Conservation (phyloP, 176 grass and related monocot genomes). For the Elaeis guineensis region DNA sequence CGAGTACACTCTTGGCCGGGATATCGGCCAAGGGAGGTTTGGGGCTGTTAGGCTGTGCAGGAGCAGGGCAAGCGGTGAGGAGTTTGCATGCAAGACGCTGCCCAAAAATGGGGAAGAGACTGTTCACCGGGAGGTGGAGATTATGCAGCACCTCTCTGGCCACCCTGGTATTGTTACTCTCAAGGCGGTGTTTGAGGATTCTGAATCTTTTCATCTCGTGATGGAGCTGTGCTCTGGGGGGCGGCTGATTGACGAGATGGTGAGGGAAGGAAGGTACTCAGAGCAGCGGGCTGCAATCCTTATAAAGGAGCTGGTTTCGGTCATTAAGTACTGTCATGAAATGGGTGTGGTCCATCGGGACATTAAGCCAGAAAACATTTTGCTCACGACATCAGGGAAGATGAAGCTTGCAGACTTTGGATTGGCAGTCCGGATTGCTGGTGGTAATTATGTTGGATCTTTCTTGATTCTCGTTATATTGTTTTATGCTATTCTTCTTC, state of each 20-base stretch:
- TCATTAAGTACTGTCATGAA: conserved; percentile 87
- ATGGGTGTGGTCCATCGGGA: conserved; percentile 95
- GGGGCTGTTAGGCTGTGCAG: conserved; percentile 80
- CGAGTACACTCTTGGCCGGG: conserved; percentile 64
- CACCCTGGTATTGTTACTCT: conserved; percentile 87
- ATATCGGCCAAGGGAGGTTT: conserved; percentile 88
- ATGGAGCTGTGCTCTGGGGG: conserved; percentile 90
- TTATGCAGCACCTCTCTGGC: conserved; percentile 98
- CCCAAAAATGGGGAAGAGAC: conserved; percentile 84
- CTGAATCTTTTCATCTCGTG: conserved; percentile 60
- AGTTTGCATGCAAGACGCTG: conserved; percentile 81
- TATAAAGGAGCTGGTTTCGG: conserved; percentile 54
- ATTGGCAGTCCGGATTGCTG: conserved; percentile 60
- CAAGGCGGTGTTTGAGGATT: conserved; percentile 78
- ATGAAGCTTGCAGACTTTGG: conserved; percentile 91
- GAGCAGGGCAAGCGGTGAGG: conserved; percentile 33
- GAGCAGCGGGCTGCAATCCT: conserved; percentile 61
- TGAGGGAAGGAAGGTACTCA: conserved; percentile 34
- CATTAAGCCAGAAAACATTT: conserved; percentile 88
- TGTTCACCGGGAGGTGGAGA: conserved; percentile 91
- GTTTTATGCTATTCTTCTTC: too few relatives aligned
- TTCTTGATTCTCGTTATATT: neutral
- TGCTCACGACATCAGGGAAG: conserved; percentile 55
- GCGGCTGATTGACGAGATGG: conserved; percentile 52
- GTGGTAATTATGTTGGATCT: conserved; percentile 31